Evolutionary conservation across 257 asterid genomes (phyloP), one percentile per base, ranked within the genome.

Genomic region (Thymus mandschuricus): DNA sequence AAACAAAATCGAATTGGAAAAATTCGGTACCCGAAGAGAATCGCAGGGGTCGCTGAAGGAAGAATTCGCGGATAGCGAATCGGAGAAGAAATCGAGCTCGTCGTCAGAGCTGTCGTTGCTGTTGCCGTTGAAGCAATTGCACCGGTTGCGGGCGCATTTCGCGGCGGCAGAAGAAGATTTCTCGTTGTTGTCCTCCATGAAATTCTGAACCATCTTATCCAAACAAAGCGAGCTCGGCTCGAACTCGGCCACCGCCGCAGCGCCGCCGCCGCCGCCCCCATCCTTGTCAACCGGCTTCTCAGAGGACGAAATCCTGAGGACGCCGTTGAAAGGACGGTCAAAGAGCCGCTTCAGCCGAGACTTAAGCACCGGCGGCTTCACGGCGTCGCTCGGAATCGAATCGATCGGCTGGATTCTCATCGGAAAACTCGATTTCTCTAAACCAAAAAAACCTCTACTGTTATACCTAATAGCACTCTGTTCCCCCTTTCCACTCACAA

Each of bases 391-490:
- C n/a, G 63, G 81, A 82, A 80, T 77, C 75, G 87, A 71, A 69
- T 88, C 94, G 76, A 91, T 84, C 84, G 98, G 98, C 77, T 89
- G 97, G 78, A 93, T 77, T 80, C 90, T 91, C 95, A 87, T 87
- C 78, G 87, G 88, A 72, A 78, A 80, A 77, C 82, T 81, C 82
- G 68, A 66, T 56, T 59, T 63, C 52, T 68, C 48, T 30, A 35
- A 5, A 35, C 40, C 40, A 35, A 35, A 21, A 21, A 21, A 21
- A 11, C 51, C 69, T 69, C 55, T 50, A 71, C 62, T 35, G 4
- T 2, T 34, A 66, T 49, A 57, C 70, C 77, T 61, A 52, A 75
- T 56, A 58, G 68, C 43, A 56, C 80, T 40, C 79, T 76, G 58
- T n/a, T 54, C 71, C 72, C 45, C 68, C 52, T 30, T 60, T 61